Evolutionary conservation across 2,329 filamentous ascomycete species (phyloP), one percentile per base, ranked within the genome.

Genomic region (Thelonectria olida): DNA sequence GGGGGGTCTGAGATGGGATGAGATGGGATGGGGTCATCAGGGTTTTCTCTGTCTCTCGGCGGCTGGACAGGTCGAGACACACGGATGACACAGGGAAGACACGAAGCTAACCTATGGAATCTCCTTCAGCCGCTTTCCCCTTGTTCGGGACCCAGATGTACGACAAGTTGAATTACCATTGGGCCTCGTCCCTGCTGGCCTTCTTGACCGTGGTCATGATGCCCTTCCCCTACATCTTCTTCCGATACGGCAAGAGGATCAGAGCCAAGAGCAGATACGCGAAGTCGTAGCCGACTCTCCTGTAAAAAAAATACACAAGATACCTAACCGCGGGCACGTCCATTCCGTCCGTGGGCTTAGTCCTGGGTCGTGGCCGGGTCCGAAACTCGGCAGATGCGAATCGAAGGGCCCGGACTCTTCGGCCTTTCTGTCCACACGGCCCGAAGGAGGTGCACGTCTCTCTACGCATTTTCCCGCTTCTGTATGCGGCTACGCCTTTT

Each of bases 121-220:
- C 34, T 17, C 25, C 27, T 45, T 31, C 64, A 87, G 92, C 92
- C 53, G 86, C 88, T 4, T 94, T 94, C 68, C 91, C 91, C 13
- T 79, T 93, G 2, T 93, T 94, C 74, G 90, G 90, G 15, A 84
- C 87, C 25, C 90, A 89, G 66, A 87, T 94, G 88, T 95, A 93
- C 72, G 74, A 85, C 8, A 82, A 79, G 23, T 81, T 94, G 22
- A 91, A 91, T 15, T 85, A 89, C 60, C 86, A 90, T 63, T 93
- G 91, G 91, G 88, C 87, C 7, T 85, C 86, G 1, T 86, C 81
- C 39, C 73, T 90, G 41, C 75, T 90, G 44, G 88, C 82, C 2
- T 90, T 90, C 65, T 70, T 90, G 53, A 85, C 87, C 1, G 70
- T 90, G 3, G 81, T 76, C 49, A 88, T 90, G 84, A 78, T 88